Evolutionary conservation across 768 basidiomycete species (phyloP).

Genomic region (Suillus brevipes): DNA sequence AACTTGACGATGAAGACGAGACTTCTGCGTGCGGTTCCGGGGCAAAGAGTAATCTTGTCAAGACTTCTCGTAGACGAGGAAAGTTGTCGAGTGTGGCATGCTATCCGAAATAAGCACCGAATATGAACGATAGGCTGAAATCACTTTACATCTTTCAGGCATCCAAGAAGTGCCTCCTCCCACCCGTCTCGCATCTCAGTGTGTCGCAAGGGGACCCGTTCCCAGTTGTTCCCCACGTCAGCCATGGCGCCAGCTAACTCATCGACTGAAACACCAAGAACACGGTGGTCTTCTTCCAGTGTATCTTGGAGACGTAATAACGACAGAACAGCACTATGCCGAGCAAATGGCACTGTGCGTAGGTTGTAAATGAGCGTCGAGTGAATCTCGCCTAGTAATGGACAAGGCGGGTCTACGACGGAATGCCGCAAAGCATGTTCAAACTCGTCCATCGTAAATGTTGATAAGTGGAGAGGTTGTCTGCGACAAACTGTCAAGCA

Average conservation of each 20-base stretch:
- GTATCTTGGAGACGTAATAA: constrained; percentile 45
- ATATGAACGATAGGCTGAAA: constrained; percentile 3
- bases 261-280: constrained; percentile 61
- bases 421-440: constrained; percentile 84
- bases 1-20: constrained; percentile 45
- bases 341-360: constrained; percentile 75
- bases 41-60: constrained; percentile 73
- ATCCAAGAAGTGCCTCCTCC: constrained; percentile 89
- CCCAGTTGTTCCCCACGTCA: constrained; percentile 86
- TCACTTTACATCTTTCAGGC: constrained; percentile 81
- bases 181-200: constrained; percentile 80
- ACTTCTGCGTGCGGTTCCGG: constrained; percentile 50
- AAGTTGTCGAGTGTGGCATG: constrained; percentile 74
- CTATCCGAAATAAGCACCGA: constrained; percentile 39
- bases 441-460: constrained; percentile 91
- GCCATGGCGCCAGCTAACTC: constrained; percentile 68
- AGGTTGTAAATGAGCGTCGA: constrained; percentile 86
- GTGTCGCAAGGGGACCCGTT: constrained; percentile 70
- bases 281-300: constrained; percentile 42
- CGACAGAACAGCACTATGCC: constrained; percentile 74
- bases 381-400: constrained; percentile 85
- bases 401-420: constrained; percentile 64
- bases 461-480: constrained; percentile 82
- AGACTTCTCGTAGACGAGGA: constrained; percentile 66
- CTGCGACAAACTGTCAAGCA: constrained; percentile 41